Base-by-base conservation (phyloP, 345 rosid species). In the Cardamine occulta region DNA sequence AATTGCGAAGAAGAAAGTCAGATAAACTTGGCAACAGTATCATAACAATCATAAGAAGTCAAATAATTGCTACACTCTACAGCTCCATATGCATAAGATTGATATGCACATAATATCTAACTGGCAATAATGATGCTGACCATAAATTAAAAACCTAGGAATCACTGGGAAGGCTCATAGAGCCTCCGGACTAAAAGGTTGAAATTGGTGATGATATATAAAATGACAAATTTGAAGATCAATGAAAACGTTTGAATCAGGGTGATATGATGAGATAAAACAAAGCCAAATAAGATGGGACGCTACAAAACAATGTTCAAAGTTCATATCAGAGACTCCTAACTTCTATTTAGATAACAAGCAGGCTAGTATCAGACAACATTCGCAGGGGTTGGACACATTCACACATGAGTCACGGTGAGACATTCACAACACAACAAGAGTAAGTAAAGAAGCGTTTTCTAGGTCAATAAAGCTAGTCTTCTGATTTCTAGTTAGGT, bases 171-270 rank as follows among this genome's bases (percentile, higher is more conserved):
- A 9, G 9, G 40, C 58, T 64, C 6, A 44, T n/a, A 55, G 14
- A 64, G 37, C 23, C 5, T 29, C 31, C 37, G 3, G 39, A 44
- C 56, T 29, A 40, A 63, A 42, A 6, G 8, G n/a, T n/a, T n/a
- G n/a, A n/a, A n/a, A n/a, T n/a, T n/a, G n/a, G n/a, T n/a, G n/a
- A n/a, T n/a, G n/a, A n/a, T n/a, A n/a, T n/a, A n/a, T n/a, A n/a
- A n/a, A n/a, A n/a, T n/a, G n/a, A n/a, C n/a, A n/a, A n/a, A n/a
- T n/a, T 55, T 55, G 48, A 74, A 8, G 62, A 61, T 23, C 70
- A 44, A 54, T n/a, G 57, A 29, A 39, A 21, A 68, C 44, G 12
- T 52, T 21, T 0, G 3, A 61, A 59, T 68, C 56, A 75, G 44
- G 5, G 56, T 61, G 11, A 21, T 1, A 42, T 17, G 63, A 40